These are phyloP conservation scores for Populus tomentosa DNA, from an alignment of 441 rosid genomes.

Conservation along the genomic window DNA sequence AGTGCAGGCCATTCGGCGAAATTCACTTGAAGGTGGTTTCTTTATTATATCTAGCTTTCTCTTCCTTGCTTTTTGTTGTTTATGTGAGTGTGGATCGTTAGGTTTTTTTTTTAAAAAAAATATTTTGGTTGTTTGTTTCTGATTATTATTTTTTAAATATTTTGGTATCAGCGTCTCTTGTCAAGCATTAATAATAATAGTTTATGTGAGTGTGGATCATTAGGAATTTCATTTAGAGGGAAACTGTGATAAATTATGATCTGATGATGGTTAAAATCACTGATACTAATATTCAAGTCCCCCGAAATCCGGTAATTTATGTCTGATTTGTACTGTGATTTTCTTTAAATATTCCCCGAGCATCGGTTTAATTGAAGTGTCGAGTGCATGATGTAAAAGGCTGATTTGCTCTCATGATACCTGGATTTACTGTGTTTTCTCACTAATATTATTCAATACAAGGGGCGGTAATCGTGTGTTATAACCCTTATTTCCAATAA, in stretches of 20 bases:
- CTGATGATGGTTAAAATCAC: no score
- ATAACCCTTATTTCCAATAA: no score
- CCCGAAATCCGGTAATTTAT: neutral
- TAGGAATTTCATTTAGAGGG: neutral
- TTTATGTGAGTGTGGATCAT: neutral
- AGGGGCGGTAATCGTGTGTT: no score
- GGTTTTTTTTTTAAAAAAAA: no score
- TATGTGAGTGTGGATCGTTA: neutral
- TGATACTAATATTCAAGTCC: neutral
- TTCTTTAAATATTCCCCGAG: neutral
- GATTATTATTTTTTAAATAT: no score
- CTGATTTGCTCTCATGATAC: no score
- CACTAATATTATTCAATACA: no score
- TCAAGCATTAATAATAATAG: no score
- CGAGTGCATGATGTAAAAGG: neutral
- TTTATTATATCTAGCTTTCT: slow-evolving; percentile 1
- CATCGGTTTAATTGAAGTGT: neutral
- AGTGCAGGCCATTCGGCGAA: slow-evolving; percentile 85
- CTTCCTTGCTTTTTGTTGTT: slow-evolving; percentile 9
- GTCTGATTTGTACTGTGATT: neutral
- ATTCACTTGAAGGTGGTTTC: slow-evolving; percentile 76
- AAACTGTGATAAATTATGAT: neutral
- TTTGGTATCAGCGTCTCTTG: no score
- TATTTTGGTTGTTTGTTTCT: no score
- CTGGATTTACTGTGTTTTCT: no score